These are phyloP conservation scores for Aspergillus phoenicis DNA, from an alignment of 2,329 filamentous ascomycete species.

Conservation along the genomic window DNA sequence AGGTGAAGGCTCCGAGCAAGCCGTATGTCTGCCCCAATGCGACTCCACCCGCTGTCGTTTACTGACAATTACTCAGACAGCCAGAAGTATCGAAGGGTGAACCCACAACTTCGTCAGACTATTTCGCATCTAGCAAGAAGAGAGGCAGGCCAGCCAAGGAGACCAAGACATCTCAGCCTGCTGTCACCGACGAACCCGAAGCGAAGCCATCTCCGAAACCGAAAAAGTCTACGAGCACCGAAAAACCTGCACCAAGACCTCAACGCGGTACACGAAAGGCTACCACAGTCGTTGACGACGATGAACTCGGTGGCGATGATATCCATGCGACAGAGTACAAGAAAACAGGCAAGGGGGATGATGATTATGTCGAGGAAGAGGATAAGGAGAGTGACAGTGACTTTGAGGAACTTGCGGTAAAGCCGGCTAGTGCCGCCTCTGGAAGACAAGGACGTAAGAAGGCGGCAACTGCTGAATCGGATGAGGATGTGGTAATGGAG, in stretches of 20 bases:
- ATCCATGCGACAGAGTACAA: conserved; percentile 77
- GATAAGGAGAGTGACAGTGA: conserved; percentile 58
- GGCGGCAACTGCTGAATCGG: conserved; percentile 33
- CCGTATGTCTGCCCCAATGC: conserved; percentile 47
- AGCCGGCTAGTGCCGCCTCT: conserved; percentile 59
- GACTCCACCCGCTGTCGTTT: not conserved
- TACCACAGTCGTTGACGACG: conserved; percentile 59
- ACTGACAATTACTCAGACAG: conserved; percentile 41
- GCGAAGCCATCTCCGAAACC: conserved; percentile 23
- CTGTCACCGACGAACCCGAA: not conserved
- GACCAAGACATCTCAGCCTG: conserved; percentile 19
- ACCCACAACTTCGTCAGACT: conserved; percentile 63
- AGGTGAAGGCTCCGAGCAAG: conserved; percentile 45
- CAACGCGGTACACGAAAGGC: conserved; percentile 31
- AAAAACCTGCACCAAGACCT: conserved; percentile 21
- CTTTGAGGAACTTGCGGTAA: conserved; percentile 63
- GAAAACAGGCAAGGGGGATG: conserved; percentile 63
- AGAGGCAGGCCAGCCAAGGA: conserved; percentile 48
- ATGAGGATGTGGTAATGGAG: conserved; percentile 58
- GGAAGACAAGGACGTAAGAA: conserved; percentile 46
- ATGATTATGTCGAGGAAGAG: conserved; percentile 70
- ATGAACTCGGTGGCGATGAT: conserved; percentile 72
- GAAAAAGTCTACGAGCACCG: conserved; percentile 55
- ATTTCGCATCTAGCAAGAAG: conserved; percentile 63
- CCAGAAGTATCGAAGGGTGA: conserved; percentile 55